These are phyloP conservation scores for Sporisorium reilianum DNA, from an alignment of 1,284 basidiomycete species.

Conservation along the genomic window DNA sequence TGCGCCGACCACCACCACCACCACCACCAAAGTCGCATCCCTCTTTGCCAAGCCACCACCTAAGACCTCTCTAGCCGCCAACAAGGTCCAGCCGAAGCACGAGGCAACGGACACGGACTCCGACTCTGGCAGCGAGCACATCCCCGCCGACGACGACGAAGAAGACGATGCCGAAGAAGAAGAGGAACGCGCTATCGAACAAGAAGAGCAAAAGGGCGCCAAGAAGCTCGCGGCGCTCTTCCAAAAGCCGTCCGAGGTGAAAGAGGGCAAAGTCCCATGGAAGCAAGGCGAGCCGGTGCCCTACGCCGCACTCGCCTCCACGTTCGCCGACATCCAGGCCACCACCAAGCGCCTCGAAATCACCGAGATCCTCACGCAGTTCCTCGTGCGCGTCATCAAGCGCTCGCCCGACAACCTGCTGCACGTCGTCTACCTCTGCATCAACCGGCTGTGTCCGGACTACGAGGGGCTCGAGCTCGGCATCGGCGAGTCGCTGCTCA, in stretches of 20 bases:
- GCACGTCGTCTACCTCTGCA: constrained; percentile 93
- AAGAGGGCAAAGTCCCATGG: constrained; percentile 77
- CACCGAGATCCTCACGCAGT: constrained; percentile 85
- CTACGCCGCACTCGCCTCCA: constrained; percentile 88
- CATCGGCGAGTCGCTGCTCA: constrained; percentile 91
- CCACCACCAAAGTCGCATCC: constrained; percentile 21
- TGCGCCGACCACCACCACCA: constrained; percentile 18
- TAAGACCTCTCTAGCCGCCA: constrained; percentile 15
- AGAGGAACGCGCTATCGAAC: constrained; percentile 39
- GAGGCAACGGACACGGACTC: constrained; percentile 26
- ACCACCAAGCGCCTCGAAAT: constrained; percentile 98
- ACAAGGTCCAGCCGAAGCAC: constrained; percentile 43
- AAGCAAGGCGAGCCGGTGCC: constrained; percentile 87
- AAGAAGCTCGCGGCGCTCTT: constrained; percentile 59
- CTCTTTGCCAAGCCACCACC: constrained; percentile 30
- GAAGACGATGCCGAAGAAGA: constrained; percentile 48
- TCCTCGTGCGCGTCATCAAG: constrained; percentile 89
- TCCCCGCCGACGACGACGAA: constrained; percentile 36
- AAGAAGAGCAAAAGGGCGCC: constrained; percentile 52
- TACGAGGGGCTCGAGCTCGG: constrained; percentile 96
- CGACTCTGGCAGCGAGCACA: constrained; percentile 62
- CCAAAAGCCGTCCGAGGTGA: constrained; percentile 74
- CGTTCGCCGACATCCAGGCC: constrained; percentile 89
- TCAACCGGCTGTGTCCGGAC: constrained; percentile 96
- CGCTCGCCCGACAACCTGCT: constrained; percentile 81